A percentile compares a stretch with the other conserved stretches of the same genome.
These are phyloP conservation scores for Coemansia sp. DNA, from an alignment of 192 early-diverging fungal genomes.

Conservation along the genomic window DNA sequence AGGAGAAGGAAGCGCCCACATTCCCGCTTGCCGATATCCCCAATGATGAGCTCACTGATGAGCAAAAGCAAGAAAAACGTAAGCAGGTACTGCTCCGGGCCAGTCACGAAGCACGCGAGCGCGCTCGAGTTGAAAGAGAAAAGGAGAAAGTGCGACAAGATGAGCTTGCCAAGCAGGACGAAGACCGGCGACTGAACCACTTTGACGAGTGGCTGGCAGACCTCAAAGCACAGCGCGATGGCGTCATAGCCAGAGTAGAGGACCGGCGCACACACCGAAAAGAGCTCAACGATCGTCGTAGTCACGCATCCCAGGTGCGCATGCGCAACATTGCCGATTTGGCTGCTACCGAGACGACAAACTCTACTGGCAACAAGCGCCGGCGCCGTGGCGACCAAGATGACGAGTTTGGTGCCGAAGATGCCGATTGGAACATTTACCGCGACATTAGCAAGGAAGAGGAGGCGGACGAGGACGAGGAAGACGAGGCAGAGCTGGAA, in stretches of 20 bases:
- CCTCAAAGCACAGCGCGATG: slow-evolving; percentile 61
- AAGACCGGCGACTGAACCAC: slow-evolving; percentile 66
- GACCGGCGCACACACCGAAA: slow-evolving; percentile 65
- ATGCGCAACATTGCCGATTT: slow-evolving; percentile 86
- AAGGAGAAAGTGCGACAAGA: slow-evolving; percentile 54
- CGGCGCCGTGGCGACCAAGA: slow-evolving; percentile 59
- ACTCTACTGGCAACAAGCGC: slow-evolving; percentile 27
- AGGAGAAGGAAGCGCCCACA: slow-evolving; percentile 73
- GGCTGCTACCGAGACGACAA: slow-evolving; percentile 56
- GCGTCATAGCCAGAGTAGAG: slow-evolving; percentile 69
- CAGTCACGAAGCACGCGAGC: slow-evolving; percentile 71
- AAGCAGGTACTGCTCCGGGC: slow-evolving; percentile 80
- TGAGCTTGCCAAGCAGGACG: slow-evolving; percentile 67
- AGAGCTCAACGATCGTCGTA: slow-evolving; percentile 83
- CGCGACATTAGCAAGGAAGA: slow-evolving; percentile 85
- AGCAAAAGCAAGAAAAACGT: slow-evolving; percentile 79
- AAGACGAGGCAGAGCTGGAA: slow-evolving; percentile 66
- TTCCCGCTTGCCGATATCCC: slow-evolving; percentile 77
- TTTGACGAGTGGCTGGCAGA: slow-evolving; percentile 74
- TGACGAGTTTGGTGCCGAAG: slow-evolving; percentile 92
- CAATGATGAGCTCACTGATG: slow-evolving; percentile 75
- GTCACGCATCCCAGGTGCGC: slow-evolving; percentile 79
- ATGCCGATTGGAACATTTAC: slow-evolving; percentile 91
- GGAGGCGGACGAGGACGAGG: slow-evolving; percentile 78
- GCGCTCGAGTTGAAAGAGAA: slow-evolving; percentile 72